Conservation (phyloP, 2,329 filamentous ascomycete genomes). For the Bipolaris bicolor region DNA sequence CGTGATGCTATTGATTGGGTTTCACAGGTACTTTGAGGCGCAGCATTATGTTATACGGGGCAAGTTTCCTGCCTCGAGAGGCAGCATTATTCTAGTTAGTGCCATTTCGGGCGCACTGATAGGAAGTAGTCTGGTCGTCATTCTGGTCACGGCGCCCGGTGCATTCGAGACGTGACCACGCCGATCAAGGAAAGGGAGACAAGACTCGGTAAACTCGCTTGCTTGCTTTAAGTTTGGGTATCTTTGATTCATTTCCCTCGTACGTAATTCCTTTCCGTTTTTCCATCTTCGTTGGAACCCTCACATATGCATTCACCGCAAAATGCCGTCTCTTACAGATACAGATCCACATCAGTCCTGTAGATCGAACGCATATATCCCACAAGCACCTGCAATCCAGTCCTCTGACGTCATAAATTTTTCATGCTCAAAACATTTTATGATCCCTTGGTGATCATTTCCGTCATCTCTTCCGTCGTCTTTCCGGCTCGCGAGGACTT, state of each 20-base stretch:
- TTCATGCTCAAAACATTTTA: neutral
- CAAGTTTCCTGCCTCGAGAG: constrained; percentile 79
- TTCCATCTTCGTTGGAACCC: neutral
- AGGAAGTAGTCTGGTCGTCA: constrained; percentile 64
- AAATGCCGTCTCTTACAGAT: neutral
- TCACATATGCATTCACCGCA: neutral
- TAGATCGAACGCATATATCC: neutral
- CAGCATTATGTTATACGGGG: constrained; percentile 81
- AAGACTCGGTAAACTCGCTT: neutral
- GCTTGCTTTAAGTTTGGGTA: constrained; percentile 23
- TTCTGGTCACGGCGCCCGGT: constrained; percentile 60
- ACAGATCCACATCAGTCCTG: neutral
- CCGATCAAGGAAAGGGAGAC: constrained; percentile 1
- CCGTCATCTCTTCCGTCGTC: constrained; percentile 49
- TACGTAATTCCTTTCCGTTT: constrained; percentile 12
- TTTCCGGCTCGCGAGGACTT: constrained; percentile 51
- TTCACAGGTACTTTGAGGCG: constrained; percentile 76
- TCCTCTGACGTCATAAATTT: neutral
- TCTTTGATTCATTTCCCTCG: constrained; percentile 28
- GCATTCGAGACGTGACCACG: constrained; percentile 49
- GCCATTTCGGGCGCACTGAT: constrained; percentile 67
- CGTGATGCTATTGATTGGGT: constrained; percentile 75
- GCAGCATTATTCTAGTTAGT: constrained; percentile 73
- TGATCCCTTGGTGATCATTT: constrained; percentile 21
- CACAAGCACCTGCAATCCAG: neutral